A percentile compares a stretch with the other conserved stretches of the same genome.
These are phyloP conservation scores for Leccinum griseonigrum DNA, from an alignment of 1,284 basidiomycete genomes.

Conservation along the genomic window DNA sequence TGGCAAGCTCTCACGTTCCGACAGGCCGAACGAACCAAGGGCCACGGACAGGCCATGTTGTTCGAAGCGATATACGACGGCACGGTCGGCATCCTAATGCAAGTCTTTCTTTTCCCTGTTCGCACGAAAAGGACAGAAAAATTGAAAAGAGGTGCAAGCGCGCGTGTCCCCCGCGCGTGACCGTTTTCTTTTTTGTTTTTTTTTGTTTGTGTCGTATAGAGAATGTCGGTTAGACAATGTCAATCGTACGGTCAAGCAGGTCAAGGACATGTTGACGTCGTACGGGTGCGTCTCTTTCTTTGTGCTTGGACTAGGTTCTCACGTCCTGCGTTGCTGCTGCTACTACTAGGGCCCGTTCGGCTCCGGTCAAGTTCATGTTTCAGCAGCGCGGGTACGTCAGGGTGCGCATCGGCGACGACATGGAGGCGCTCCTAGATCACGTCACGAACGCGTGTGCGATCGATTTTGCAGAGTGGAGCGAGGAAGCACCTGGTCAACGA, in stretches of 20 bases:
- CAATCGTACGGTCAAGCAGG: conserved; percentile 63
- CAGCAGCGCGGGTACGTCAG: conserved; percentile 64
- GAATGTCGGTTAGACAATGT: conserved; percentile 78
- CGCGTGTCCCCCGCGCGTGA: too few species aligned
- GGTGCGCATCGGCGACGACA: conserved; percentile 48
- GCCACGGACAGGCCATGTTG: conserved; percentile 48
- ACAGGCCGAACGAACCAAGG: conserved; percentile 52
- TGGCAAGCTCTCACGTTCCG: background rate
- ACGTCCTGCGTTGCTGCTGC: background rate
- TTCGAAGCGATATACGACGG: conserved; percentile 77
- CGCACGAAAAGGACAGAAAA: too few species aligned
- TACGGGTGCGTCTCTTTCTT: conserved; percentile 47
- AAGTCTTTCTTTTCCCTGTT: conserved; percentile 26
- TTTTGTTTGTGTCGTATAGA: conserved; percentile 37
- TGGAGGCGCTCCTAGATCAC: conserved; percentile 43
- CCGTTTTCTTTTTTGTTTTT: background rate
- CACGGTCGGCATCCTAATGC: conserved; percentile 76
- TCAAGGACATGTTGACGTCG: conserved; percentile 59
- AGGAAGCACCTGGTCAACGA: conserved; percentile 24
- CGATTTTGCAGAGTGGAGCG: conserved; percentile 46
- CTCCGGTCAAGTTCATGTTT: conserved; percentile 79
- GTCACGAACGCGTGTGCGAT: conserved; percentile 57
- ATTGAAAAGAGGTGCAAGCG: too few species aligned
- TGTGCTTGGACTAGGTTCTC: background rate
- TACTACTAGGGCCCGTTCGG: conserved; percentile 46